A percentile compares a stretch with the other conserved stretches of the same genome.
Evolutionary conservation across 1,284 basidiomycete species (phyloP).

Genomic region (Pseudozyma sp.): DNA sequence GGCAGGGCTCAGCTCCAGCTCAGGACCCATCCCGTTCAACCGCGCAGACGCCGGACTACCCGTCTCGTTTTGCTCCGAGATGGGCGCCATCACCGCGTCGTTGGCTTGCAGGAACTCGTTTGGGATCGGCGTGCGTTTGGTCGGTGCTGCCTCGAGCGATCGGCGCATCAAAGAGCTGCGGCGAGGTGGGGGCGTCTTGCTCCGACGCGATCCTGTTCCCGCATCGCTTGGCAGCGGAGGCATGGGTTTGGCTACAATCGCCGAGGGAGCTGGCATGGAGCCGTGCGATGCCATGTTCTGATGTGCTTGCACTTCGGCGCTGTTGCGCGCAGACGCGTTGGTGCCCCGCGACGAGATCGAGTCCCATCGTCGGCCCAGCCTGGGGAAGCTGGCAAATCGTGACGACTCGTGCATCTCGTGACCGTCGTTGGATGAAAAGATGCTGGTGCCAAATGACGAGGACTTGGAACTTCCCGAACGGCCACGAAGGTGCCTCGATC

Average conservation of each 20-base stretch:
- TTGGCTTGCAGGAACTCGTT: constrained; percentile 23
- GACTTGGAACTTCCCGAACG: constrained; percentile 41
- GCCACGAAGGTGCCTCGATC: constrained; percentile 28
- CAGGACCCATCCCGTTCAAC: constrained; percentile 6
- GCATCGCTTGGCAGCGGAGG: constrained; percentile 4
- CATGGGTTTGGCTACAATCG: constrained; percentile 13
- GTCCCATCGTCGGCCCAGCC: constrained; percentile 38
- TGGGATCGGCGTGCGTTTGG: constrained; percentile 17
- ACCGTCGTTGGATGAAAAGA: constrained; percentile 29
- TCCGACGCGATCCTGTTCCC: neutral
- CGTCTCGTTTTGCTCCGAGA: constrained; percentile 44
- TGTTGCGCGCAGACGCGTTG: constrained; percentile 27
- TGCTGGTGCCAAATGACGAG: constrained; percentile 40
- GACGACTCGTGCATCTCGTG: constrained; percentile 23
- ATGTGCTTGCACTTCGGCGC: constrained; percentile 19
- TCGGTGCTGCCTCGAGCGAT: constrained; percentile 14
- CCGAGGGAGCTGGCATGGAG: constrained; percentile 10
- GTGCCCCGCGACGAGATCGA: constrained; percentile 49
- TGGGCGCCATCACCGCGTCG: constrained; percentile 35
- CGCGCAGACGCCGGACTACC: constrained; percentile 32
- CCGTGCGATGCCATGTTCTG: constrained; percentile 3
- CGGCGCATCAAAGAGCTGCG: constrained; percentile 37
- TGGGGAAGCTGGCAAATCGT: constrained; percentile 26
- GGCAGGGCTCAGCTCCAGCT: constrained; percentile 32
- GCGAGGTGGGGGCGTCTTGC: constrained; percentile 34